These are phyloP conservation scores for Phytomonas serpens DNA, from an alignment of 208 protist species.

Conservation along the genomic window DNA sequence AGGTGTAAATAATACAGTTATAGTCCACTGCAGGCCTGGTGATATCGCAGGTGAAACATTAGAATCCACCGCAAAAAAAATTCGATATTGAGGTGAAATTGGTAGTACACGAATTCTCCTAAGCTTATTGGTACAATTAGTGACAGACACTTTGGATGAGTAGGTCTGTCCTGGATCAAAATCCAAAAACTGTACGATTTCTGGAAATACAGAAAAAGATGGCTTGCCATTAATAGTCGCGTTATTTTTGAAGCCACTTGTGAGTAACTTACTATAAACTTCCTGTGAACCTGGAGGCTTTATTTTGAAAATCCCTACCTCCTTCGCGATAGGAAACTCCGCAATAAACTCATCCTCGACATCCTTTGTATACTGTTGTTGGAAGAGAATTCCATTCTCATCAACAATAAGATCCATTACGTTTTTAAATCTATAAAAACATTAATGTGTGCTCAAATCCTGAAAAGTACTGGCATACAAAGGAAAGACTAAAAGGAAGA, in stretches of 20 bases:
- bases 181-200: slow-evolving; percentile 56
- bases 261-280: not conserved
- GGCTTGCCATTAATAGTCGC: slow-evolving; percentile 11
- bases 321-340: not conserved
- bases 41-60: slow-evolving; percentile 62
- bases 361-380: slow-evolving; percentile 43
- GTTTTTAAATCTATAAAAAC: slow-evolving; percentile 3
- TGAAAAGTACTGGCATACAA: not conserved
- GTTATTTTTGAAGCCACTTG: slow-evolving; percentile 12
- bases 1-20: slow-evolving; percentile 26
- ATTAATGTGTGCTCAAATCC: not conserved
- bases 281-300: not conserved
- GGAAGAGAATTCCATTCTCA: slow-evolving; percentile 51
- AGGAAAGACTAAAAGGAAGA: not conserved
- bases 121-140: slow-evolving; percentile 65
- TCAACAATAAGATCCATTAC: slow-evolving; percentile 60
- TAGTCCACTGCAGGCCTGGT: slow-evolving; percentile 63
- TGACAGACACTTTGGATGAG: slow-evolving; percentile 42
- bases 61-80: slow-evolving; percentile 56
- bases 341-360: not conserved
- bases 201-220: slow-evolving; percentile 35
- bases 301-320: not conserved
- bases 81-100: slow-evolving; percentile 45
- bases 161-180: slow-evolving; percentile 75
- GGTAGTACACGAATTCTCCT: slow-evolving; percentile 71